Conservation (phyloP, 495 filamentous ascomycete species). For the Trichoderma orchidacearum region DNA sequence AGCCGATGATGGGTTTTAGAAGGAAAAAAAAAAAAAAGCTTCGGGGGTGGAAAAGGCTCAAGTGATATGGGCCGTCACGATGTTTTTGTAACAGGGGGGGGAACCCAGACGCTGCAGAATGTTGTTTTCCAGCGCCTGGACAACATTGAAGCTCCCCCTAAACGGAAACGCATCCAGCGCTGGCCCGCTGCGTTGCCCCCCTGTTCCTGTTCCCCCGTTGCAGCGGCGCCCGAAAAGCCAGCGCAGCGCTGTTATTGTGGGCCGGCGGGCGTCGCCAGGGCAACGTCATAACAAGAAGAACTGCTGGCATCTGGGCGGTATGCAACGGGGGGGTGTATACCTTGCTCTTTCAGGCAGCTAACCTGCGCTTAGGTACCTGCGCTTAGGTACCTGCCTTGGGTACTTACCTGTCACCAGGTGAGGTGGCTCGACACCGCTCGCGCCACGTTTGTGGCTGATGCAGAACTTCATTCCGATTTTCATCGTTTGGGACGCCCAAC, state of each 20-base stretch:
- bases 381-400: neutral
- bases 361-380: neutral
- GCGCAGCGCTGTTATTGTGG: conserved; percentile 1
- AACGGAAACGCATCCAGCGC: neutral
- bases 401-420: neutral
- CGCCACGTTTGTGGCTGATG: neutral
- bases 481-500: no score
- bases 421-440: neutral
- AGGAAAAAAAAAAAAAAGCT: neutral
- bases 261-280: neutral
- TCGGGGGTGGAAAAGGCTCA: neutral
- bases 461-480: no score
- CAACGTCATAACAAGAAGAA: conserved; percentile 2
- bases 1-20: conserved; percentile 4
- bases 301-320: no score
- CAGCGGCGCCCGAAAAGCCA: neutral
- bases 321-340: no score
- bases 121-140: neutral
- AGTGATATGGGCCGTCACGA: neutral
- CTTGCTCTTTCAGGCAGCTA: neutral
- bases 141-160: neutral
- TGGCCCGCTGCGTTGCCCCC: neutral
- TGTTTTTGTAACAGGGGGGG: conserved; percentile 1
- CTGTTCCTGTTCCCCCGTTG: neutral
- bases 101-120: neutral